Evolutionary conservation across 306 rosid genomes (phyloP).

Genomic region (Citrullus colocynthis): DNA sequence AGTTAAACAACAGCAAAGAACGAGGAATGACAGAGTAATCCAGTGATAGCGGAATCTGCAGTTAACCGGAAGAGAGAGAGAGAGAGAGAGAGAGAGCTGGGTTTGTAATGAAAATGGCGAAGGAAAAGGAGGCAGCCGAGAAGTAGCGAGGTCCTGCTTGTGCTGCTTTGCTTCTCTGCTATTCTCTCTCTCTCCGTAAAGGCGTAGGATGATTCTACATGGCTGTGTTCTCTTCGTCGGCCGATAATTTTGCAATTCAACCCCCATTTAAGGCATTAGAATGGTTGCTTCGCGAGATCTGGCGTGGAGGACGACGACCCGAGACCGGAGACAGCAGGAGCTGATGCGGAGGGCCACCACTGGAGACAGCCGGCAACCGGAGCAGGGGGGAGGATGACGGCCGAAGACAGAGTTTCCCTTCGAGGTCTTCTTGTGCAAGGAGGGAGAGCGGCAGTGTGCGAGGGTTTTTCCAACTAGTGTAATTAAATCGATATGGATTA

Average conservation of each 20-base stretch:
- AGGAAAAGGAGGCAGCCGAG: neutral
- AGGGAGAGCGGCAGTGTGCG: too few relatives aligned
- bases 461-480: too few relatives aligned
- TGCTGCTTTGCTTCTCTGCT: neutral
- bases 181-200: neutral
- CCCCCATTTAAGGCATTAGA: neutral
- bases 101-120: neutral
- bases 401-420: too few relatives aligned
- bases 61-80: neutral
- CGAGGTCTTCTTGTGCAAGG: too few relatives aligned
- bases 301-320: too few relatives aligned
- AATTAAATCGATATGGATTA: too few relatives aligned
- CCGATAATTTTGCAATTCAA: constrained; percentile 1
- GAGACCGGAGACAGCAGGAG: too few relatives aligned
- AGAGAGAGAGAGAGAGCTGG: neutral
- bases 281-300: too few relatives aligned
- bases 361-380: too few relatives aligned
- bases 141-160: neutral
- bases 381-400: too few relatives aligned
- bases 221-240: neutral
- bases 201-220: neutral
- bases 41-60: neutral
- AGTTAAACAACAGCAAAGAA: neutral
- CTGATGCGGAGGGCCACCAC: too few relatives aligned
- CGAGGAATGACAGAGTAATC: neutral